Conservation (phyloP, 805 yeast genomes). For the Debaryomyces castellii region DNA sequence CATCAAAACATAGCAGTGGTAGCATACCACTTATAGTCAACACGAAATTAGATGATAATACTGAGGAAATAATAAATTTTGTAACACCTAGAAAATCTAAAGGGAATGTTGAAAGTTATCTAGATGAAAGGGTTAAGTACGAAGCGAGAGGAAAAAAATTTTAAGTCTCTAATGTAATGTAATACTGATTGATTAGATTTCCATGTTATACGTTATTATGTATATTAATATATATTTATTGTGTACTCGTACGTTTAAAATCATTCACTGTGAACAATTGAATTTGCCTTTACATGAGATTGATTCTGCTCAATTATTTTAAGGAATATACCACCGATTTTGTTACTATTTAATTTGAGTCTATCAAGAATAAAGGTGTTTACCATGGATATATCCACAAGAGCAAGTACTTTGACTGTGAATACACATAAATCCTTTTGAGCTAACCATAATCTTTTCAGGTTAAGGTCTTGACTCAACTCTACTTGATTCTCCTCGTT, state of each 20-base stretch:
- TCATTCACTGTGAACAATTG: neutral
- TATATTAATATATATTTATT: neutral
- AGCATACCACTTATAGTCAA: slow-evolving; percentile 11
- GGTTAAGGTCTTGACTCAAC: slow-evolving; percentile 4
- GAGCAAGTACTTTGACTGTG: slow-evolving; percentile 36
- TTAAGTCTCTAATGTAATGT: too few species aligned
- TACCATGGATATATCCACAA: slow-evolving; percentile 33
- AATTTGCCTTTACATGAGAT: slow-evolving; percentile 2
- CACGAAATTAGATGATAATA: slow-evolving; percentile 7
- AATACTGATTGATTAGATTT: too few species aligned
- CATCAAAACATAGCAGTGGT: neutral
- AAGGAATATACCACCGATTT: slow-evolving; percentile 33
- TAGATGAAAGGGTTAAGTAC: neutral
- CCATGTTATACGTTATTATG: too few species aligned
- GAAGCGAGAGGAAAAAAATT: too few species aligned
- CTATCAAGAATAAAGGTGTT: slow-evolving; percentile 25
- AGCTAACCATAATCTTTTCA: slow-evolving; percentile 27
- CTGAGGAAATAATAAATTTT: slow-evolving; percentile 11
- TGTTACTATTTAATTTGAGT: slow-evolving; percentile 33
- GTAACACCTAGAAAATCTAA: slow-evolving; percentile 11
- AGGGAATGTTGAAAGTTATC: neutral
- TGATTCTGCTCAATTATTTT: slow-evolving; percentile 22
- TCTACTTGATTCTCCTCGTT: too few species aligned
- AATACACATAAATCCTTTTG: slow-evolving; percentile 44
- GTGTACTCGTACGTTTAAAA: neutral